Evolutionary conservation across 2,329 filamentous ascomycete species (phyloP).

Genomic region (Botrytis hyacinthi): DNA sequence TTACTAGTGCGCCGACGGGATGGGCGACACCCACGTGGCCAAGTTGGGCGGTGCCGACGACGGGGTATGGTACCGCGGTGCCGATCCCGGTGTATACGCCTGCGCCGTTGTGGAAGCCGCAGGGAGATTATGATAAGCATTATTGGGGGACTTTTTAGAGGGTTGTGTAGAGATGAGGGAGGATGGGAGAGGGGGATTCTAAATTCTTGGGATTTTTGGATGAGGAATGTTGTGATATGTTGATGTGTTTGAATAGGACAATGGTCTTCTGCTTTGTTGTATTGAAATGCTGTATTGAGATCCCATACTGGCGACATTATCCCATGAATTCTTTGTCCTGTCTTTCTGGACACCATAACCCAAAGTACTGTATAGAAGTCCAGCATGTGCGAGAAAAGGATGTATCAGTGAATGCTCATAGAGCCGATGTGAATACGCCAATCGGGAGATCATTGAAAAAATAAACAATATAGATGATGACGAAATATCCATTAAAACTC

Average conservation of each 20-base stretch:
- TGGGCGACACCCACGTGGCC: constrained; percentile 29
- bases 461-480: neutral
- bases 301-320: neutral
- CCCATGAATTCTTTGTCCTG: neutral
- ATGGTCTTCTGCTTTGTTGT: neutral
- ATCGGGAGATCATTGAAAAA: neutral
- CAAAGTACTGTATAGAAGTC: neutral
- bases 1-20: constrained; percentile 37
- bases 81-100: constrained; percentile 37
- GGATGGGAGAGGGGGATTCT: neutral
- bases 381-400: neutral
- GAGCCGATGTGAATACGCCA: neutral
- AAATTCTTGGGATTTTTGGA: neutral
- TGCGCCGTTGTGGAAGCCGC: constrained; percentile 36
- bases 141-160: constrained; percentile 19
- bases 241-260: neutral
- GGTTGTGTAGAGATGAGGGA: neutral
- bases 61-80: constrained; percentile 23
- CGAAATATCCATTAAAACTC: constrained; percentile 13
- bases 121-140: constrained; percentile 18
- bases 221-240: neutral
- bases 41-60: neutral
- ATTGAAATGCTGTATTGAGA: neutral
- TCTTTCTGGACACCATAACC: too few relatives aligned
- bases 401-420: neutral